These are phyloP conservation scores for Oryza australiensis DNA, from an alignment of 176 grass and related monocot species.

Conservation along the genomic window DNA sequence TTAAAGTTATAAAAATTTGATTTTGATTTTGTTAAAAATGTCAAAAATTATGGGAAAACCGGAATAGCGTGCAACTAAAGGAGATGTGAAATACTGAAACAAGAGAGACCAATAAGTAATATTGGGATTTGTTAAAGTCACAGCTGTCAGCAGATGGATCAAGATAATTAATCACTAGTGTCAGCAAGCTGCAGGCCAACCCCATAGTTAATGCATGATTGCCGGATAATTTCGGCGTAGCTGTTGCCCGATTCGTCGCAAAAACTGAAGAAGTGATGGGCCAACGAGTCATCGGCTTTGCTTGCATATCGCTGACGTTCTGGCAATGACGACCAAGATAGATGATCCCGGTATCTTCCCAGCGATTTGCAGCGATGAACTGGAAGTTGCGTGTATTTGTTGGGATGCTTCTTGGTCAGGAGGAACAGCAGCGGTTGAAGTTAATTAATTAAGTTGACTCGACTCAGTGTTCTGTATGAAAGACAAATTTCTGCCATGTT, in stretches of 20 bases:
- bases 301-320: neutral
- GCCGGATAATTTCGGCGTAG: neutral
- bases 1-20: no score
- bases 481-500: neutral
- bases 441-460: constrained; percentile 34
- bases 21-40: no score
- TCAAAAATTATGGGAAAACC: no score
- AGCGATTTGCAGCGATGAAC: neutral
- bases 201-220: neutral
- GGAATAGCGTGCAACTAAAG: no score
- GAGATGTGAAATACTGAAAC: neutral
- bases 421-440: neutral
- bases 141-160: constrained; percentile 10
- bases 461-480: neutral
- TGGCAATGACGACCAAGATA: neutral
- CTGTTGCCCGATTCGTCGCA: neutral
- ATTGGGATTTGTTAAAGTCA: neutral
- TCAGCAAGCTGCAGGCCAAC: neutral
- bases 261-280: constrained; percentile 1
- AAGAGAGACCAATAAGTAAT: neutral
- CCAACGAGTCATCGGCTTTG: neutral
- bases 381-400: constrained; percentile 8
- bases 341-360: neutral
- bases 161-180: constrained; percentile 1
- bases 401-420: constrained; percentile 9